Evolutionary conservation across 768 basidiomycete genomes (phyloP), one percentile per base, ranked within the genome.

Genomic region (Sporobolomyces phaffii): DNA sequence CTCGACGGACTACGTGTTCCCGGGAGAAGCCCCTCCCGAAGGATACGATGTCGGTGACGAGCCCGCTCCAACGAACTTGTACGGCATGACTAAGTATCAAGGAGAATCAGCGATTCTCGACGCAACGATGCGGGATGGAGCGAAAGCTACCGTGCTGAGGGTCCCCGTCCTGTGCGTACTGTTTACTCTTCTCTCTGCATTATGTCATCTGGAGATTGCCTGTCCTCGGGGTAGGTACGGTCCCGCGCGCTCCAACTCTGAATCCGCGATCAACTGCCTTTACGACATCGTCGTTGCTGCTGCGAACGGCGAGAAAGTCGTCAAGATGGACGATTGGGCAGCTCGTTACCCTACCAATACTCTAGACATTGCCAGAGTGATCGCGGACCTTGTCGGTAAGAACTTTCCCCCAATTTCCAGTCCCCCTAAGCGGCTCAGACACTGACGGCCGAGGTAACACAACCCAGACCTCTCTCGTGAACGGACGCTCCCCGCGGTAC

Each of bases 1-100:
- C 72, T 94, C 91, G 9, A 97, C 92, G 40, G 90, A 99, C 78
- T 97, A 97, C 78, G 91, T 99, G 20, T 98, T 98, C 75, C 90
- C 93, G 69, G 94, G 94, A 2, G 86, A 83, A n/a, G 85, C 86
- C 1, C 90, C 94, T 5, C 91, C 92, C 0, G 6, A 20, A 6
- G 73, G 74, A 9, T 99, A 99, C 79, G 81, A 83, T 9, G 87
- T 90, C 0, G 81, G 81, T 10, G 84, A 87, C 18, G 74, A 77
- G 36, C 84, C 90, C 17, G 90, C 91, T 75, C 94, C 94, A 1
- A 78, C 97, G 40, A 89, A 99, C 60, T 80, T 88, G 20, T 99
- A 99, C 75, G 94, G 91, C 2, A 78, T 82, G 72, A 87, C 88
- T 5, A 99, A 99, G 77, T 82, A 86, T 40, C 88, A 86, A 28